Evolutionary conservation across 495 filamentous ascomycete species (phyloP), one percentile per base, ranked within the genome.

Genomic region (Beverwykella pulmonaria): DNA sequence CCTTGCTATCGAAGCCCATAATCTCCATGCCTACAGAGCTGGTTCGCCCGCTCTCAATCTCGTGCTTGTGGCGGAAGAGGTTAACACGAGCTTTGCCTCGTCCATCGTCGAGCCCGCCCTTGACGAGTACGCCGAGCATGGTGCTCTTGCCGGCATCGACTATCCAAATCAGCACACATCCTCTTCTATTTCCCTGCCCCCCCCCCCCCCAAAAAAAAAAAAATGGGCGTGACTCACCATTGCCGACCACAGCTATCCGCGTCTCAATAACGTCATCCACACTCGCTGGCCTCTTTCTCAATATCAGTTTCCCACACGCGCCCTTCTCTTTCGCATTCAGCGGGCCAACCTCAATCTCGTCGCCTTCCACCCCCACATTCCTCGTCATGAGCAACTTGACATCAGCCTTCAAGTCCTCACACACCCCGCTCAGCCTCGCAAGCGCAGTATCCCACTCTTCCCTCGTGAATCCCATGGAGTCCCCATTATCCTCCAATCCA

Each of bases 11-110:
- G 71, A 97, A 98, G 12, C 94, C 94, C 91, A 98, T 94, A 53
- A 98, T 98, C 76, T 98, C 94, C 91, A 96, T 90, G 26, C 94
- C 94, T 2, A 98, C 94, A 1, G 95, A 98, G 76, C 90, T 94
- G 7, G 94, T 98, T 62, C 94, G 84, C 0, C 94, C 94, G 53
- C 90, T 93, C 75, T 98, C 94, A 52, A 98, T 88, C 76, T 98
- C 94, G 73, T 98, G 94, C 75, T 98, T 98, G 73, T 98, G 94
- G 23, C 94, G 83, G 80, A 98, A 98, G 14, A 98, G 90, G 68
- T 98, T 98, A 62, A 98, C 90, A 55, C 94, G 90, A 36, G 93
- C 92, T 78, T 91, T 93, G 26, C 94, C 94, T 68, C 94, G 85
- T 4, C 94, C 94, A 81, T 98, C 94, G 73, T 98, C 94, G 9